Conservation (phyloP, 768 basidiomycete genomes). For the Lentinula boryana region DNA sequence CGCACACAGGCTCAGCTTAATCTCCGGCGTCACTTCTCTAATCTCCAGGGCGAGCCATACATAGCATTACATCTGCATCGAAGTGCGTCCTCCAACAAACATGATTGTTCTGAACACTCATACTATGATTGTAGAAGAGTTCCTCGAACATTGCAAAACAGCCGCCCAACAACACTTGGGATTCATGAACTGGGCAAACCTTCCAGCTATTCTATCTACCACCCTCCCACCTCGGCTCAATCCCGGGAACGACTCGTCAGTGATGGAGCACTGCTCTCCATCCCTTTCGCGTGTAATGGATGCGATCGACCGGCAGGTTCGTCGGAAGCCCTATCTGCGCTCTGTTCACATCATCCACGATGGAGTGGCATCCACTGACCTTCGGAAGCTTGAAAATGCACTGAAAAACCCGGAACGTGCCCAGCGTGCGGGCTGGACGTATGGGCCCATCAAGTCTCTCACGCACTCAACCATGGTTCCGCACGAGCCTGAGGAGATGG, state of each 20-base stretch:
- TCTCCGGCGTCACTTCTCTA: constrained; percentile 19
- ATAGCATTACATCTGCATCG: constrained; percentile 43
- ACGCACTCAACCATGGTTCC: constrained; percentile 35
- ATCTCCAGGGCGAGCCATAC: constrained; percentile 28
- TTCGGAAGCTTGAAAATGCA: constrained; percentile 31
- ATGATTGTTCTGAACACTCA: background rate
- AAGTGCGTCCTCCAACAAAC: constrained; percentile 17
- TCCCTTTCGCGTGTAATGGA: constrained; percentile 32
- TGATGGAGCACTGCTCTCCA: constrained; percentile 41
- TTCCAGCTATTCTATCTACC: constrained; percentile 27
- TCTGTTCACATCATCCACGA: constrained; percentile 40
- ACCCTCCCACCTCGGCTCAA: constrained; percentile 31
- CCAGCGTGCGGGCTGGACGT: constrained; percentile 26
- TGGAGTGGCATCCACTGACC: constrained; percentile 38
- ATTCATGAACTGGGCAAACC: constrained; percentile 44
- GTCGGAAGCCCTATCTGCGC: constrained; percentile 27
- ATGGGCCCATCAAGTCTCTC: constrained; percentile 34
- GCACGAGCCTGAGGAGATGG: constrained; percentile 30
- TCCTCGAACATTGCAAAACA: constrained; percentile 34
- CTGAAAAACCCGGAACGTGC: constrained; percentile 30
- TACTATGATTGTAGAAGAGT: constrained; percentile 25
- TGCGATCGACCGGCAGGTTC: constrained; percentile 30
- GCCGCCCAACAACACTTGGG: constrained; percentile 27
- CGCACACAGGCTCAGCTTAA: constrained; percentile 27
- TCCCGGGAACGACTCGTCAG: constrained; percentile 25